Evolutionary conservation across 148 eudicot species (phyloP), one percentile per base, ranked within the genome.

Genomic region (Simmondsia chinensis): DNA sequence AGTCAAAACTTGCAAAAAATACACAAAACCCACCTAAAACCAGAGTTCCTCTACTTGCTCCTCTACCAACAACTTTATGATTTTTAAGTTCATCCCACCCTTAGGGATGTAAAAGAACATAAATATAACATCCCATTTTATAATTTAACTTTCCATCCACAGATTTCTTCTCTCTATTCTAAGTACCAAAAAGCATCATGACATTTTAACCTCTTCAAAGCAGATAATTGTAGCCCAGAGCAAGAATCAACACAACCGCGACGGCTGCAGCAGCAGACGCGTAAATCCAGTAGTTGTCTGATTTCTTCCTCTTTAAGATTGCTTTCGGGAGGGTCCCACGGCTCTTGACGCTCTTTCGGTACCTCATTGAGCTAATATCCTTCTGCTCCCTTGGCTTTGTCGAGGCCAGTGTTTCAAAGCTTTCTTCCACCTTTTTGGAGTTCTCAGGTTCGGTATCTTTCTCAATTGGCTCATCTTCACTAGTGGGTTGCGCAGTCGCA

Each of bases 251-350:
- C 34, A 70, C 38, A 44, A 64, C 44, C 31, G 48, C 38, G 3
- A 45, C 40, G 0, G 72, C 71, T 22, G 73, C 78, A 17, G 61
- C 58, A 20, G 70, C 64, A 10, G 69, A 79, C 7, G 64, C 93
- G 77, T 75, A 87, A 10, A 69, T 17, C 82, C 75, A 73, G 36
- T 79, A 79, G 56, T 87, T 74, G 6, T 68, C 58, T 1, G 77
- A 58, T 57, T 76, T 79, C 60, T 79, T 87, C 66, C 82, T 75
- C 63, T 74, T 82, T 5, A 87, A 63, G 7, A 82, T 73, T 10
- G 50, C 70, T 53, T 74, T 82, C 4, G 82, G 72, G 11, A 79
- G 62, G 5, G 84, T 52, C 31, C 70, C 74, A 14, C 73, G 56
- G 19, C 66, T 73, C 53, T 61, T 89, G 3, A 65, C 20, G 21